These are phyloP conservation scores for Tetracladium marchalianum DNA, from an alignment of 495 filamentous ascomycete genomes.

Conservation along the genomic window DNA sequence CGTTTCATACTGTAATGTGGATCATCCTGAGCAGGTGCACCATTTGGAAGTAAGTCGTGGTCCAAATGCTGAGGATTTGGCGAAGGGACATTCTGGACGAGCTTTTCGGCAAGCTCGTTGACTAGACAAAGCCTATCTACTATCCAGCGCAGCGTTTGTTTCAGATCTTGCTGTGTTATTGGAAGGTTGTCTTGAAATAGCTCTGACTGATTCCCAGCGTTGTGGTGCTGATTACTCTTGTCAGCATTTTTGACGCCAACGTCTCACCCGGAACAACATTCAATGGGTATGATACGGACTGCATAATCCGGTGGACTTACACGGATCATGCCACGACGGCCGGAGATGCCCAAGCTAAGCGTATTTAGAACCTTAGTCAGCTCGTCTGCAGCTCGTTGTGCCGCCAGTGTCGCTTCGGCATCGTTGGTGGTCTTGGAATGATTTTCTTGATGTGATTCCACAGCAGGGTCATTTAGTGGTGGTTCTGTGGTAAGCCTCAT, in stretches of 20 bases:
- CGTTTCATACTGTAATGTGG: slow-evolving; percentile 13
- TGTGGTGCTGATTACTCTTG: too few species aligned
- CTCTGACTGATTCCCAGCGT: too few species aligned
- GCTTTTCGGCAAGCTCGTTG: slow-evolving; percentile 15
- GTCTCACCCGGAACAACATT: not conserved
- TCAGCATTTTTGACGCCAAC: too few species aligned
- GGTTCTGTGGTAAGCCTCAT: slow-evolving; percentile 10
- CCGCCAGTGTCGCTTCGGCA: slow-evolving; percentile 11
- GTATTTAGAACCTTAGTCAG: slow-evolving; percentile 17
- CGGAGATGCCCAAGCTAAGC: slow-evolving; percentile 13
- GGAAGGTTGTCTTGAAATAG: slow-evolving; percentile 5
- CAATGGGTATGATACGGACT: not conserved
- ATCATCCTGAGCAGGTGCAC: slow-evolving; percentile 7
- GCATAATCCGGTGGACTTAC: slow-evolving; percentile 11
- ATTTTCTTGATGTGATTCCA: slow-evolving; percentile 7
- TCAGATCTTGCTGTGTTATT: slow-evolving; percentile 13
- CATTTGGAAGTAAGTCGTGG: not conserved
- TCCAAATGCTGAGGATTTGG: slow-evolving; percentile 1
- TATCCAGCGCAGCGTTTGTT: slow-evolving; percentile 17
- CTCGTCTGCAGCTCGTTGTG: slow-evolving; percentile 7
- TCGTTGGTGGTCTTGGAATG: slow-evolving; percentile 1
- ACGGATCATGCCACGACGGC: slow-evolving; percentile 5
- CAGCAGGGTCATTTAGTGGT: slow-evolving; percentile 3
- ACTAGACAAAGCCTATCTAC: slow-evolving; percentile 12
- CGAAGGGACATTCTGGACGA: slow-evolving; percentile 8